Evolutionary conservation across 2,329 filamentous ascomycete genomes (phyloP), one percentile per base, ranked within the genome.

Genomic region (Aureobasidium sp.): DNA sequence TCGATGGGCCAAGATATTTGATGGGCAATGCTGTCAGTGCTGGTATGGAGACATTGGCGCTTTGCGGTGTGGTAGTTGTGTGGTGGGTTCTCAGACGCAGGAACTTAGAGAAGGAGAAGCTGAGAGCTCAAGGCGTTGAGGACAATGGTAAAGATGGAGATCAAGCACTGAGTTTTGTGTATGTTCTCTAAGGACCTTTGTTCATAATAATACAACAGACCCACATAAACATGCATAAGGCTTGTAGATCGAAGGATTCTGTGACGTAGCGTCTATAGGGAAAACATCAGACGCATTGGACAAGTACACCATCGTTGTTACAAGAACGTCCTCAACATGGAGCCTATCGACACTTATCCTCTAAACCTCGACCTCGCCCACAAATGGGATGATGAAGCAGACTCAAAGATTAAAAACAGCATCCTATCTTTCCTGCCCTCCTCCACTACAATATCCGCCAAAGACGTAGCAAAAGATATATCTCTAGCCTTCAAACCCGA

Each of bases 61-160:
- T 65, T 21, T 58, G 62, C 10, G 57, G 63, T 48, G 65, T 68
- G 5, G 58, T 62, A 29, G 54, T 59, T 11, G 66, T 66, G 16
- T 71, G 66, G 63, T 64, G 67, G 50, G 54, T 69, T 10, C 64
- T 71, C 11, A 57, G 62, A 39, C 51, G 63, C 11, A 62, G 70
- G 30, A 71, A 72, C 63, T 27, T 45, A 30, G 59, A 64, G 60
- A 72, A 72, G 61, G 68, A 64, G 16, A 67, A 67, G 60, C 37
- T 68, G 50, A 67, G 67, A 21, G 62, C 61, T 63, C 14, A 61
- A 66, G 64, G 70, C 63, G 42, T 49, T 2, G 50, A 55, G 34
- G 34, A 54, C 7, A 57, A 61, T n/a, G 59, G 59, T 5, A 57
- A 42, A 30, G 50, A 61, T 25, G 63, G 61, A 5, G 63, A 64